Evolutionary conservation across 768 basidiomycete genomes (phyloP).

Genomic region (Rhodotorula diobovata): DNA sequence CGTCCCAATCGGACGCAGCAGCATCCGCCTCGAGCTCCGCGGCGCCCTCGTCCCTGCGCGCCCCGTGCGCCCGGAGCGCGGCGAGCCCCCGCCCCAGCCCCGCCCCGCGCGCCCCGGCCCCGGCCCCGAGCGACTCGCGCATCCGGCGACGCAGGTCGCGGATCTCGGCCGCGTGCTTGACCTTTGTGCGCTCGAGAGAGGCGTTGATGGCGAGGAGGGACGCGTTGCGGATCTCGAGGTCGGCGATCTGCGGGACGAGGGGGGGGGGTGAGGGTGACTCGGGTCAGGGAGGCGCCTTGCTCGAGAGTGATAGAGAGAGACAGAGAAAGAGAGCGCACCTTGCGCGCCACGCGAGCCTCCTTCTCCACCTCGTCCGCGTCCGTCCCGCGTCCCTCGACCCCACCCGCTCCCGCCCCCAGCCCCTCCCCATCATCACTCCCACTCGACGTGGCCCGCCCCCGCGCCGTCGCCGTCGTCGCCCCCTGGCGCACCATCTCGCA

Average conservation of each 20-base stretch:
- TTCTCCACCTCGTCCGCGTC: conserved; percentile 25
- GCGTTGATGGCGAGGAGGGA: conserved; percentile 81
- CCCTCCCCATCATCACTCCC: conserved; percentile 14
- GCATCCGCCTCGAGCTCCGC: conserved; percentile 46
- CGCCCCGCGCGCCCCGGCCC: no score
- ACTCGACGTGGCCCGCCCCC: background rate
- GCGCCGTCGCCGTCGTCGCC: no score
- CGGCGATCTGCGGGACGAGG: conserved; percentile 64
- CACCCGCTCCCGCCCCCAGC: background rate
- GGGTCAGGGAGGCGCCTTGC: no score
- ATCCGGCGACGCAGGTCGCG: conserved; percentile 74
- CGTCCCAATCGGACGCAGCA: conserved; percentile 49
- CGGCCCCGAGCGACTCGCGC: conserved; percentile 56
- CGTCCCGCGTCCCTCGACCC: background rate
- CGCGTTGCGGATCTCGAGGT: conserved; percentile 82
- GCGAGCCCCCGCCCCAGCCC: no score
- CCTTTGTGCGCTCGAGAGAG: conserved; percentile 71
- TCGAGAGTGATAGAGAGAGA: no score
- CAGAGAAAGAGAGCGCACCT: conserved; percentile 9
- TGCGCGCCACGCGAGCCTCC: conserved; percentile 37
- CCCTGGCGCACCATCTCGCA: no score
- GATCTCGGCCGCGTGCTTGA: conserved; percentile 76
- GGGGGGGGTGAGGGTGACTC: background rate
- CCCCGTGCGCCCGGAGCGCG: conserved; percentile 62
- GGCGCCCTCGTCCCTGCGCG: conserved; percentile 55